phyloP scores from a whole-genome alignment of 352 stramenopile genomes.

The Globisporangium orthogonon region DNA sequence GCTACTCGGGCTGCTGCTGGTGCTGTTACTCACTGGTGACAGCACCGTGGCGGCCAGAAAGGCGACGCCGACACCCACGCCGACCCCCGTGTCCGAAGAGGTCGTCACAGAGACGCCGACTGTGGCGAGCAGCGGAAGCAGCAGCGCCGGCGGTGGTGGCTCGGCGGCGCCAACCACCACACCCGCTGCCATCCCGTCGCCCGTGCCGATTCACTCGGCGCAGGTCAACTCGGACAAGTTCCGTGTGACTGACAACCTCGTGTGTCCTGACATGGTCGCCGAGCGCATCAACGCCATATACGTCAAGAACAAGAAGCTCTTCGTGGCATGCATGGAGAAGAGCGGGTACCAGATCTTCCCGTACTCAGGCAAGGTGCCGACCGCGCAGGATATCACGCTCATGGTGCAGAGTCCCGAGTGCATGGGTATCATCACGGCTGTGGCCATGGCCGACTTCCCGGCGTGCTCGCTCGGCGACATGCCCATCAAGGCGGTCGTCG shows the following conservation, averaged over 20 bases:
- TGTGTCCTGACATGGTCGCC: conserved; percentile 32
- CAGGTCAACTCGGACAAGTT: conserved; percentile 34
- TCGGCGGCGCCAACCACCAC: neutral
- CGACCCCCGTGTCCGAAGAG: neutral
- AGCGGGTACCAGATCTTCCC: conserved; percentile 56
- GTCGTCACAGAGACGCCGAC: neutral
- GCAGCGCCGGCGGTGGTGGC: too few relatives aligned
- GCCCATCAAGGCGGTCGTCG: conserved; percentile 42
- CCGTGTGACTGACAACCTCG: conserved; percentile 35
- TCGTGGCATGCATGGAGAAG: conserved; percentile 38
- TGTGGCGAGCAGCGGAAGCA: neutral
- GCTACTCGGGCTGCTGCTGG: neutral
- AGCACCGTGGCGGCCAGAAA: neutral
- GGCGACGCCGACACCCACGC: conserved; percentile 1
- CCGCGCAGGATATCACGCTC: conserved; percentile 23
- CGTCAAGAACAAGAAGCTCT: conserved; percentile 38
- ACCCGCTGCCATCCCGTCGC: neutral
- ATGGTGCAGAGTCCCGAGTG: conserved; percentile 42
- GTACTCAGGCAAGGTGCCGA: conserved; percentile 42
- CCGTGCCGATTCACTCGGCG: conserved; percentile 25
- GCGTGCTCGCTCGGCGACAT: conserved; percentile 48
- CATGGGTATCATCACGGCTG: conserved; percentile 40
- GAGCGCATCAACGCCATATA: conserved; percentile 33
- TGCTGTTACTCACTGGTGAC: neutral
- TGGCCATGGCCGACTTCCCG: conserved; percentile 31